Base-by-base conservation (phyloP, 2,329 filamentous ascomycete genomes). In the Fusarium falciforme region DNA sequence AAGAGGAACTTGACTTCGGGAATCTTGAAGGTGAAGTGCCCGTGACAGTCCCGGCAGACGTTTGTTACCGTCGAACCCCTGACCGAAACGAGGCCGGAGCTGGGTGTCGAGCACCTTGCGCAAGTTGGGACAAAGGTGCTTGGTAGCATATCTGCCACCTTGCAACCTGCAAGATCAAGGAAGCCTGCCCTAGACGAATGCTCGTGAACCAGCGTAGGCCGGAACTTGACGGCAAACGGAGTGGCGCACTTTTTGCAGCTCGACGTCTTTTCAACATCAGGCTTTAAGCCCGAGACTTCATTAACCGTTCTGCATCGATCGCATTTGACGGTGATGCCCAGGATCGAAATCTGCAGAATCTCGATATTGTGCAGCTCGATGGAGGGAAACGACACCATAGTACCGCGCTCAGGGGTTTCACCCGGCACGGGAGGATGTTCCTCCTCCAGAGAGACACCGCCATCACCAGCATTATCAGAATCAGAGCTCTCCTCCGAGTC, bases 121-220 rank as follows among this genome's bases (percentile, higher is more conserved):
- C 94, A 97, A 0, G 93, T 95, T 17, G 94, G 94, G 33, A 93
- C 84, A 83, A 97, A 96, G 44, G 90, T 91, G 82, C 93, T 95
- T 63, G 93, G 92, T 12, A 96, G 88, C 86, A 96, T 89, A 79
- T 96, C 94, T 54, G 90, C 87, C 10, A 94, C 88, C 7, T 90
- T 92, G 82, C 93, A 95, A 17, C 93, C 93, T 29, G 92, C 89
- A 11, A 94, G 83, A 80, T 96, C 93, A 67, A 97, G 82, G 80
- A 95, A 95, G 6, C 94, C 94, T 14, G 93, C 93, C 67, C 93
- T 87, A n/a, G 89, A 87, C 5, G 93, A 94, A 83, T 92, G 89
- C 61, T 89, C 86, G 82, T 96, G 94, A 71, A 96, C 89, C 66
- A 94, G 83, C 79, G 94, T 92, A 75, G 88, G 88, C 38, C 92